Conservation (phyloP, 495 filamentous ascomycete genomes). For the Penicilliopsis zonata region DNA sequence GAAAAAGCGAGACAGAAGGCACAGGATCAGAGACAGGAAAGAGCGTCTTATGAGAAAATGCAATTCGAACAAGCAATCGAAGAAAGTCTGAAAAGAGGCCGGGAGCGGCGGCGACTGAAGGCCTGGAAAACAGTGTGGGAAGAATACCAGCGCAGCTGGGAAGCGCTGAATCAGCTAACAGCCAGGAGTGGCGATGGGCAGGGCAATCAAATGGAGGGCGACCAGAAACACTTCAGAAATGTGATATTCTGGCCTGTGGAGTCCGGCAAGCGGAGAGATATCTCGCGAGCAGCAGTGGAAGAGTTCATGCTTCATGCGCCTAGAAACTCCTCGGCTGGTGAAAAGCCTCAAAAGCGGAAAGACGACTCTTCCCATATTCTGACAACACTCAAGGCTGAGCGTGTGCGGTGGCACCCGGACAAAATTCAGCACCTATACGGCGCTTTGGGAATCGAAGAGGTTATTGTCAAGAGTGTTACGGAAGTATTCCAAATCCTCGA, state of each 20-base stretch:
- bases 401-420: slow-evolving; percentile 94
- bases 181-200: slow-evolving; percentile 3
- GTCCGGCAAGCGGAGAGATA: slow-evolving; percentile 46
- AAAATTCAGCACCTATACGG: slow-evolving; percentile 91
- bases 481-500: slow-evolving; percentile 89
- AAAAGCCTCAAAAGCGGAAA: slow-evolving; percentile 3
- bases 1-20: slow-evolving; percentile 31
- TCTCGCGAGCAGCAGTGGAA: slow-evolving; percentile 48
- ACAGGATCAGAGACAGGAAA: slow-evolving; percentile 24
- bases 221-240: slow-evolving; percentile 15
- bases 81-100: slow-evolving; percentile 38
- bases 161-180: slow-evolving; percentile 29
- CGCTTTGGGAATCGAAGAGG: slow-evolving; percentile 47
- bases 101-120: slow-evolving; percentile 33
- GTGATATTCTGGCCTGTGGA: slow-evolving; percentile 71
- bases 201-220: slow-evolving; percentile 2
- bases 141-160: slow-evolving; percentile 53
- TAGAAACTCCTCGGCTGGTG: slow-evolving; percentile 9
- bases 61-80: slow-evolving; percentile 35
- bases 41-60: slow-evolving; percentile 17
- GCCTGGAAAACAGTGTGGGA: slow-evolving; percentile 48
- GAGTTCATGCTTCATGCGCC: slow-evolving; percentile 49
- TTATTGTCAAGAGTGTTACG: slow-evolving; percentile 67
- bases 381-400: slow-evolving; percentile 65
- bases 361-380: slow-evolving; percentile 24